These are phyloP conservation scores for Neurospora sp. DNA, from an alignment of 495 filamentous ascomycete species.

Conservation along the genomic window DNA sequence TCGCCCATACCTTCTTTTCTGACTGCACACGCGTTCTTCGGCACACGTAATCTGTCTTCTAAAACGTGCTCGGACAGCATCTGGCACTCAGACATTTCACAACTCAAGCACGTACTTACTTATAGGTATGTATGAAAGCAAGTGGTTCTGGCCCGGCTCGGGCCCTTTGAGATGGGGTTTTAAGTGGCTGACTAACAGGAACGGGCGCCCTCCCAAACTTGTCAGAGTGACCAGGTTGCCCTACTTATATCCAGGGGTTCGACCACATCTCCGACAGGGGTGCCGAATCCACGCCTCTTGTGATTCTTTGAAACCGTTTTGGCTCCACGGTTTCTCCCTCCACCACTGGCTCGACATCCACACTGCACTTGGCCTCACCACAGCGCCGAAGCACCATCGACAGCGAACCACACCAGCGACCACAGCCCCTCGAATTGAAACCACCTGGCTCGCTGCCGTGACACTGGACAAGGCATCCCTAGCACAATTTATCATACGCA, in stretches of 20 bases:
- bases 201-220: not conserved
- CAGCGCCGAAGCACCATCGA: not conserved
- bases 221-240: not conserved
- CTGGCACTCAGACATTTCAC: not conserved
- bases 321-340: not conserved
- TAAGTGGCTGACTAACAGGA: not conserved
- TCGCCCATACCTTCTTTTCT: not conserved
- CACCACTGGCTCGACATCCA: conserved; percentile 1
- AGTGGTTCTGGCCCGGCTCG: not conserved
- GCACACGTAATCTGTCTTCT: not conserved
- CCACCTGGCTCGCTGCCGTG: not conserved
- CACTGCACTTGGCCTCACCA: conserved; percentile 2
- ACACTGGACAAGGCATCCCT: not conserved
- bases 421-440: conserved; percentile 9
- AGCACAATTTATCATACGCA: not conserved
- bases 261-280: conserved; percentile 13
- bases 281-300: conserved; percentile 1
- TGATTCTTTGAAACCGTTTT: conserved; percentile 19
- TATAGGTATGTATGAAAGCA: not conserved
- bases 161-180: not conserved
- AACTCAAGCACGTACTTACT: not conserved
- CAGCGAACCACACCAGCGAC: not conserved
- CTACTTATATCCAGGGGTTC: conserved; percentile 7
- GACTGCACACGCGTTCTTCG: not conserved
- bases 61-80: not conserved